A percentile compares a stretch with the other conserved stretches of the same genome.
These are phyloP conservation scores for Rickenella mellea DNA, from an alignment of 768 basidiomycete genomes.

Conservation along the genomic window DNA sequence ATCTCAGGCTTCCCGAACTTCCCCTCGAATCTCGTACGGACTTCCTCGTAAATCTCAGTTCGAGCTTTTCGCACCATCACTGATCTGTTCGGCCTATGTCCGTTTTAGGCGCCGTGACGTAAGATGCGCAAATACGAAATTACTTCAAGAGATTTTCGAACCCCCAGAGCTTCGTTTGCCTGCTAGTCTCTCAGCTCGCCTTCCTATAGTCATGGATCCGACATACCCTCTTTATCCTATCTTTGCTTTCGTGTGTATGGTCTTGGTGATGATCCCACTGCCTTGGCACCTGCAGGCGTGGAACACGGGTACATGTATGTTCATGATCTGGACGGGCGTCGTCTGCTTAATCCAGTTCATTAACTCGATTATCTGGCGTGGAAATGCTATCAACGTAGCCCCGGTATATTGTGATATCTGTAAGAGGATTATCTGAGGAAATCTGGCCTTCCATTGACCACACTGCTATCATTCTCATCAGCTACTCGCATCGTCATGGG, in stretches of 20 bases:
- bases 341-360: slow-evolving; percentile 16
- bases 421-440: slow-evolving; percentile 17
- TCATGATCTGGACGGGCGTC: slow-evolving; percentile 23
- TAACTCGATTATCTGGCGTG: slow-evolving; percentile 24
- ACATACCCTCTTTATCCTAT: not conserved
- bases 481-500: slow-evolving; percentile 29
- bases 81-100: too few species aligned
- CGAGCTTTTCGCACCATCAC: too few species aligned
- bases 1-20: too few species aligned
- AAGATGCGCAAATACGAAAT: too few species aligned
- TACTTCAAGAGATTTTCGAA: too few species aligned
- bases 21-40: too few species aligned
- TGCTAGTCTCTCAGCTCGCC: too few species aligned
- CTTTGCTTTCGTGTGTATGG: not conserved
- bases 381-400: slow-evolving; percentile 13
- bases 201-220: not conserved
- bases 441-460: not conserved
- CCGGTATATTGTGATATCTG: slow-evolving; percentile 32
- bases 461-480: slow-evolving; percentile 14
- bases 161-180: too few species aligned
- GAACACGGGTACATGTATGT: slow-evolving; percentile 24
- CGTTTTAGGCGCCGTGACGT: too few species aligned
- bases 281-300: slow-evolving; percentile 17
- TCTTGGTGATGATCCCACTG: slow-evolving; percentile 22
- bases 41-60: too few species aligned